phyloP scores from a whole-genome alignment of 2,329 filamentous ascomycete genomes.

The Decorospora gaudefroyi region DNA sequence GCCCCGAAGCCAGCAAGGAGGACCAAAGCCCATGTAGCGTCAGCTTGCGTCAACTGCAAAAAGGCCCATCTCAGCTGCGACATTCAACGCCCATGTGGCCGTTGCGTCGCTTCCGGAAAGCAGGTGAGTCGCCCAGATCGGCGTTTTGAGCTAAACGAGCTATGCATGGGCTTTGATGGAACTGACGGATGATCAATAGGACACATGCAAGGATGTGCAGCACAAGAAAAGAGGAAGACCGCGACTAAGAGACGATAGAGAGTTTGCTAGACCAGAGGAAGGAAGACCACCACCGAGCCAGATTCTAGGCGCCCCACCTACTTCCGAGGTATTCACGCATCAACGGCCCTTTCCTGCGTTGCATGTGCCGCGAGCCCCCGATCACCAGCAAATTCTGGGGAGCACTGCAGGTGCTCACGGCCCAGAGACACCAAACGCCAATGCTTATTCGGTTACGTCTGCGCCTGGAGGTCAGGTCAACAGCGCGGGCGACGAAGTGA shows the following conservation, averaged over 20 bases:
- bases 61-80: conserved; percentile 73
- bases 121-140: conserved; percentile 52
- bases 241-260: conserved; percentile 66
- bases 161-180: too few species aligned
- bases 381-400: conserved; percentile 28
- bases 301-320: conserved; percentile 29
- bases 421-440: conserved; percentile 22
- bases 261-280: conserved; percentile 41
- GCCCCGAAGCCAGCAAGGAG: conserved; percentile 45
- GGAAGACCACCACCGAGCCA: conserved; percentile 34
- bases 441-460: conserved; percentile 19
- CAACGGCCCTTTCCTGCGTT: conserved; percentile 29
- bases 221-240: conserved; percentile 84
- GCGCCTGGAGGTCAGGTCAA: conserved; percentile 21
- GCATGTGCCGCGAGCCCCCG: conserved; percentile 30
- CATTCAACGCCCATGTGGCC: conserved; percentile 74
- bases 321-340: conserved; percentile 27
- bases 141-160: too few species aligned
- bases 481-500: conserved; percentile 24
- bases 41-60: conserved; percentile 84
- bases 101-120: conserved; percentile 78
- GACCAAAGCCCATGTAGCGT: conserved; percentile 80
- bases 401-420: conserved; percentile 25
- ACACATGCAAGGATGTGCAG: conserved; percentile 79
- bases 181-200: conserved; percentile 52